Conservation (phyloP, 2,329 filamentous ascomycete genomes). For the Pseudogymnoascus sp. region DNA sequence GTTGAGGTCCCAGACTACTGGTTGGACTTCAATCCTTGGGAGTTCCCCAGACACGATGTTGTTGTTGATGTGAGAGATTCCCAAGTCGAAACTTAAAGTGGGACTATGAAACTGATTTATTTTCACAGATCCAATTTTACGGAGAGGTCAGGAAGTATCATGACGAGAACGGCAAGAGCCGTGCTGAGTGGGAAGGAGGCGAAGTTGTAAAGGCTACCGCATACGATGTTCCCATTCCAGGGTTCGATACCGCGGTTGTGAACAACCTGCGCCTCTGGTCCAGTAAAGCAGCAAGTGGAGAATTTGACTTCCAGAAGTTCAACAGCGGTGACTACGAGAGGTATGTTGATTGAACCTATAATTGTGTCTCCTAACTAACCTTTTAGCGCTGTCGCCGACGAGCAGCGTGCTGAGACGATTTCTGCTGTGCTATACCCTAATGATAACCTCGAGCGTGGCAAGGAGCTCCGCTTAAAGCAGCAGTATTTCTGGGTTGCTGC, state of each 20-base stretch:
- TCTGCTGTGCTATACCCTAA: slow-evolving; percentile 96
- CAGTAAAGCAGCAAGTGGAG: slow-evolving; percentile 91
- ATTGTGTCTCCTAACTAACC: neutral
- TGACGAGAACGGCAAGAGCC: slow-evolving; percentile 68
- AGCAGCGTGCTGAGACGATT: slow-evolving; percentile 98
- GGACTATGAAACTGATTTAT: slow-evolving; percentile 25
- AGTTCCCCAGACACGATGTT: slow-evolving; percentile 92
- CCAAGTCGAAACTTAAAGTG: neutral
- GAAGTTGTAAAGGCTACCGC: slow-evolving; percentile 88
- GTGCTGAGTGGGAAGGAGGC: slow-evolving; percentile 80
- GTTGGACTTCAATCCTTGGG: slow-evolving; percentile 99
- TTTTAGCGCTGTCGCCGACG: slow-evolving; percentile 81
- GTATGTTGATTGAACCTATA: neutral
- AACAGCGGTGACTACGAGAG: slow-evolving; percentile 92
- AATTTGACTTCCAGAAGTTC: slow-evolving; percentile 99
- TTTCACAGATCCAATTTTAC: slow-evolving; percentile 73
- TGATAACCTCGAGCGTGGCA: slow-evolving; percentile 91
- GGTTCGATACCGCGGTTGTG: slow-evolving; percentile 80
- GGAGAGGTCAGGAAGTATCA: slow-evolving; percentile 70
- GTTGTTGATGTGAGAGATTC: slow-evolving; percentile 64
- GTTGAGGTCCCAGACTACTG: slow-evolving; percentile 98
- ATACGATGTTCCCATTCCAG: slow-evolving; percentile 88
- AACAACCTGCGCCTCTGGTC: slow-evolving; percentile 98
- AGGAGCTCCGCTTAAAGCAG: slow-evolving; percentile 95
- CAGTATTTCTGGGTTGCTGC: slow-evolving; percentile 99